Base-by-base conservation (phyloP, 75 land plant species). In the Chamaecyparis obtusa region DNA sequence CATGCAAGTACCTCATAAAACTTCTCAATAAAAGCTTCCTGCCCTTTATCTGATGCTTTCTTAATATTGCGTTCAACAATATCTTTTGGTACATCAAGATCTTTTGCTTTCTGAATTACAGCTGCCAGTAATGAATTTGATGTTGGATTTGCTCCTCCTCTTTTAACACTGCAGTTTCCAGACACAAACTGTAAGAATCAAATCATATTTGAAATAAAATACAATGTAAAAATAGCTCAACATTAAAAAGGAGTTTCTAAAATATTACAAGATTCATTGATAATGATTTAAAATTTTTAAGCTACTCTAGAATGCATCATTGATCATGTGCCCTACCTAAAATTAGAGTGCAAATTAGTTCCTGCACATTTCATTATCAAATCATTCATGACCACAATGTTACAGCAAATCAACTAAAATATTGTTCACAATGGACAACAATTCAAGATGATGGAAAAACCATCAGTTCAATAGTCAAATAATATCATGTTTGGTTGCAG, bases 21-120 rank as follows among this genome's bases (percentile, higher is more conserved):
- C 57, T 94, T 92, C 86, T 96, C 97, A 72, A 92, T 94, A 85
- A 88, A 98, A 86, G 94, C 95, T 75, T 95, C 95, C 87, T 98
- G 99, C 37, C 96, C 97, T 88, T 96, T 98, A 54, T 98, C 99
- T 69, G 95, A 91, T 78, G 99, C 99, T 87, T 92, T 95, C 89
- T 95, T 98, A 43, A 98, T 94, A 87, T 98, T 96, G 44, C 98
- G 93, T 16, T 98, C 99, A 35, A 98, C 78, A 49, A 95, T 94
- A 17, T 98, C 99, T 87, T 93, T 96, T 8, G 99, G 98, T 13
- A 96, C 91, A 90, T 96, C 98, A 87, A 93, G 94, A 81, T 95
- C 96, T 87, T 93, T 98, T 46, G 96, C 96, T 89, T 96, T 94
- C 88, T 98, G 95, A 78, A 98, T 85, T 24, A 98, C 84, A 54